Conservation (phyloP, 306 rosid genomes). For the Pachyrhizus erosus region DNA sequence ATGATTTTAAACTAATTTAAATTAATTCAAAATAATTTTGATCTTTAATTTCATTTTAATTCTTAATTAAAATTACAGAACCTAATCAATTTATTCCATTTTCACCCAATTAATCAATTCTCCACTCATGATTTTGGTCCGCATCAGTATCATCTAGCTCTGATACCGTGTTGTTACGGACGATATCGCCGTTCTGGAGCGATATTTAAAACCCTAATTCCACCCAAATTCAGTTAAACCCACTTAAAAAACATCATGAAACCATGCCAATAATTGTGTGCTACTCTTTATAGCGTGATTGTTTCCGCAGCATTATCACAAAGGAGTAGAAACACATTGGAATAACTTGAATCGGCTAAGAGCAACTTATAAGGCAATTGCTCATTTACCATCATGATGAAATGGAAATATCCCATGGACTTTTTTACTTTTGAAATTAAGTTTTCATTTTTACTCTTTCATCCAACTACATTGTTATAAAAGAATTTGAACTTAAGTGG, state of each 20-base stretch:
- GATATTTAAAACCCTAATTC: too few relatives aligned
- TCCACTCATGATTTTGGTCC: too few relatives aligned
- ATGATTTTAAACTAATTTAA: too few relatives aligned
- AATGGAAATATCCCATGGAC: not conserved
- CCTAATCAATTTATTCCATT: too few relatives aligned
- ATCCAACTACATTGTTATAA: slow-evolving; percentile 8
- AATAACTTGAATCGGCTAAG: not conserved
- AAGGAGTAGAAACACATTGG: not conserved
- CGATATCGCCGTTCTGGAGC: too few relatives aligned
- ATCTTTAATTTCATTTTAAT: too few relatives aligned
- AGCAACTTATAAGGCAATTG: not conserved
- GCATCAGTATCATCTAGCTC: too few relatives aligned
- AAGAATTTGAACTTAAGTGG: not conserved
- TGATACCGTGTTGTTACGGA: too few relatives aligned
- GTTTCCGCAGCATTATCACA: not conserved
- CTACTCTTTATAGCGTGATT: not conserved
- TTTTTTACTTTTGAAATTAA: not conserved
- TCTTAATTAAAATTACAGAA: too few relatives aligned
- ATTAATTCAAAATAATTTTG: too few relatives aligned
- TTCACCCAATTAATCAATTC: too few relatives aligned
- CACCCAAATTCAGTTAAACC: not conserved
- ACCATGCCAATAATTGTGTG: not conserved
- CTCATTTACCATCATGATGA: not conserved
- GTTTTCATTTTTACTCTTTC: not conserved
- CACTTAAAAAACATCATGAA: not conserved